These are phyloP conservation scores for Phialophora expanda DNA, from an alignment of 2,329 filamentous ascomycete genomes.

Conservation along the genomic window DNA sequence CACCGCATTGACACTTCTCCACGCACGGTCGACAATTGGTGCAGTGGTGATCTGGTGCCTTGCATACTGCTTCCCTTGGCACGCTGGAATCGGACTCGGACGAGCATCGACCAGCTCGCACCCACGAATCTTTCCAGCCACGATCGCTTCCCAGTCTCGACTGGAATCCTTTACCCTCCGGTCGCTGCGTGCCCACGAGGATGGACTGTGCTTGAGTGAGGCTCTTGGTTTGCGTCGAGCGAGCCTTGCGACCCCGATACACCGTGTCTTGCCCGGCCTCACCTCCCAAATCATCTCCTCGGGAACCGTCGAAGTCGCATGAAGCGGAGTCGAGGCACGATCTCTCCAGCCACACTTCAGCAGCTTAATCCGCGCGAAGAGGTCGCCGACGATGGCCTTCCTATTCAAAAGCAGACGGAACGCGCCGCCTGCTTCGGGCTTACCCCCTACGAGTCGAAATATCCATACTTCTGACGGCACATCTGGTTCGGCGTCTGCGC, in stretches of 20 bases:
- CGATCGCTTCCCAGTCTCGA: slow-evolving; percentile 12
- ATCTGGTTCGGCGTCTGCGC: slow-evolving; percentile 57
- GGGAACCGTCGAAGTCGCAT: slow-evolving; percentile 18
- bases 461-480: slow-evolving; percentile 62
- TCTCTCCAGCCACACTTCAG: slow-evolving; percentile 2
- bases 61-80: slow-evolving; percentile 30
- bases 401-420: slow-evolving; percentile 80
- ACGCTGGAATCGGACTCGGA: slow-evolving; percentile 18
- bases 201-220: slow-evolving; percentile 31
- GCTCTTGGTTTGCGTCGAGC: slow-evolving; percentile 22
- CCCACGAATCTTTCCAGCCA: slow-evolving; percentile 6
- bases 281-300: slow-evolving; percentile 8
- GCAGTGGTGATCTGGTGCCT: slow-evolving; percentile 19
- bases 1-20: slow-evolving; percentile 20
- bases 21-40: slow-evolving; percentile 17
- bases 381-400: slow-evolving; percentile 67
- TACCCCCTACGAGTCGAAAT: slow-evolving; percentile 62
- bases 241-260: slow-evolving; percentile 19
- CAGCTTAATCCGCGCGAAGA: not conserved
- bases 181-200: slow-evolving; percentile 16
- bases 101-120: slow-evolving; percentile 29
- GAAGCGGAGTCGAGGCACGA: slow-evolving; percentile 1
- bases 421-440: slow-evolving; percentile 43
- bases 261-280: slow-evolving; percentile 23
- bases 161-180: not conserved